Percentiles rank a stretch among this genome's conserved stretches.
Evolutionary conservation across 345 rosid species (phyloP).

Genomic region (Eucalyptus pauciflora): DNA sequence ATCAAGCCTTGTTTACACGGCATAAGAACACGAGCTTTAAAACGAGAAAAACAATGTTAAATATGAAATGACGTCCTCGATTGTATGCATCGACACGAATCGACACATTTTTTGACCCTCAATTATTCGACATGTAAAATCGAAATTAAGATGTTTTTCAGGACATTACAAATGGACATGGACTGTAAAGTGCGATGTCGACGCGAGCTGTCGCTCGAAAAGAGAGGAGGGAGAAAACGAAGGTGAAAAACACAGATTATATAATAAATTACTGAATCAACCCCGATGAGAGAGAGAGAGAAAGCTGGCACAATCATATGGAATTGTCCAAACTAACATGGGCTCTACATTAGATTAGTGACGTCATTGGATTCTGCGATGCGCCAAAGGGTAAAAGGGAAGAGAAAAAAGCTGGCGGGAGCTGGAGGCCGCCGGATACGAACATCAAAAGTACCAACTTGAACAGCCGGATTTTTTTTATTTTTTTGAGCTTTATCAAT

Average conservation of each 20-base stretch:
- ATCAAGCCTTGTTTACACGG: neutral
- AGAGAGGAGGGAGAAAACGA: neutral
- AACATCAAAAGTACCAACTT: neutral
- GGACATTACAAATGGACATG: neutral
- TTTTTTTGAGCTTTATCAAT: neutral
- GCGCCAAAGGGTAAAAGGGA: neutral
- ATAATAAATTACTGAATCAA: neutral
- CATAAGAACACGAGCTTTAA: rapidly evolving
- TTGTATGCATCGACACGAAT: neutral
- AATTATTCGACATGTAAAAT: neutral
- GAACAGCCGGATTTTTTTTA: neutral
- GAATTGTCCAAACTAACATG: neutral
- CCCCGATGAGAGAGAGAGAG: neutral
- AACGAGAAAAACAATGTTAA: neutral
- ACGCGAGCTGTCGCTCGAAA: neutral
- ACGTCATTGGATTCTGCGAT: neutral
- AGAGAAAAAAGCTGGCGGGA: neutral
- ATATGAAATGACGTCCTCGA: neutral
- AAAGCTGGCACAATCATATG: neutral
- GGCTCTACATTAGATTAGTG: neutral
- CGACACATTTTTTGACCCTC: neutral
- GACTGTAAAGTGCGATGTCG: neutral
- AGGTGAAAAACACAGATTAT: neutral
- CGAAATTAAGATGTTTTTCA: no score
- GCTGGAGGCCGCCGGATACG: neutral